Conservation (phyloP, 2,329 filamentous ascomycete genomes). For the Diplodia sapinea region DNA sequence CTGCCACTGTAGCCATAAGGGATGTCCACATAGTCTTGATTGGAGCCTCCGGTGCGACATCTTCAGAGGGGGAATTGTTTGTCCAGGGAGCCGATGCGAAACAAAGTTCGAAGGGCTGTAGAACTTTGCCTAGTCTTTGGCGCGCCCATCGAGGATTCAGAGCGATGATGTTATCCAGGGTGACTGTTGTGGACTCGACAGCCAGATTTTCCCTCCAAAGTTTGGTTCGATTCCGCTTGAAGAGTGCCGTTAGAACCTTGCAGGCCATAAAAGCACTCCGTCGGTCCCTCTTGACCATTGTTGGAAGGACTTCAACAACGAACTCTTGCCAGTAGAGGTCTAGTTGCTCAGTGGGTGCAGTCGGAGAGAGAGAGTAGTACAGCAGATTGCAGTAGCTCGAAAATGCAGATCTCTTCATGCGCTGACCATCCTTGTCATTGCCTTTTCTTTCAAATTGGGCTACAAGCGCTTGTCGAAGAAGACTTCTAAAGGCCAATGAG, state of each 20-base stretch:
- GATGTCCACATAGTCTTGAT: conserved; percentile 61
- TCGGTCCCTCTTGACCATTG: conserved; percentile 33
- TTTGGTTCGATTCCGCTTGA: conserved; percentile 63
- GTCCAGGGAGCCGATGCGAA: conserved; percentile 58
- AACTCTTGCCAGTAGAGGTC: conserved; percentile 81
- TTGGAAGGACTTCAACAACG: conserved; percentile 63
- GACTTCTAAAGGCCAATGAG: conserved; percentile 60
- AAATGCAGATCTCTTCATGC: conserved; percentile 64
- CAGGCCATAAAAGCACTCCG: conserved; percentile 50
- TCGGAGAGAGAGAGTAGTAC: conserved; percentile 82
- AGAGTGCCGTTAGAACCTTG: conserved; percentile 73
- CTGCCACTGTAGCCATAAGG: conserved; percentile 67
- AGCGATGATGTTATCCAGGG: conserved; percentile 77
- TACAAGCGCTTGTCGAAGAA: conserved; percentile 71
- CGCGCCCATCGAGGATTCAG: conserved; percentile 89
- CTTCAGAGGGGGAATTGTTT: conserved; percentile 33
- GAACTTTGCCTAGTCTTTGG: conserved; percentile 69
- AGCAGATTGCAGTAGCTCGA: conserved; percentile 79
- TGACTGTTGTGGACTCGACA: conserved; percentile 54
- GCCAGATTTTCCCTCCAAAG: conserved; percentile 78
- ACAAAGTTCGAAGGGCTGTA: conserved; percentile 64
- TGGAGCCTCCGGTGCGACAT: conserved; percentile 35
- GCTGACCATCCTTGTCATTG: conserved; percentile 54
- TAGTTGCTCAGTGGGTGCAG: conserved; percentile 66
- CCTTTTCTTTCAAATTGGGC: conserved; percentile 71